Conservation (phyloP, 257 asterid genomes). For the Agastache rugosa region DNA sequence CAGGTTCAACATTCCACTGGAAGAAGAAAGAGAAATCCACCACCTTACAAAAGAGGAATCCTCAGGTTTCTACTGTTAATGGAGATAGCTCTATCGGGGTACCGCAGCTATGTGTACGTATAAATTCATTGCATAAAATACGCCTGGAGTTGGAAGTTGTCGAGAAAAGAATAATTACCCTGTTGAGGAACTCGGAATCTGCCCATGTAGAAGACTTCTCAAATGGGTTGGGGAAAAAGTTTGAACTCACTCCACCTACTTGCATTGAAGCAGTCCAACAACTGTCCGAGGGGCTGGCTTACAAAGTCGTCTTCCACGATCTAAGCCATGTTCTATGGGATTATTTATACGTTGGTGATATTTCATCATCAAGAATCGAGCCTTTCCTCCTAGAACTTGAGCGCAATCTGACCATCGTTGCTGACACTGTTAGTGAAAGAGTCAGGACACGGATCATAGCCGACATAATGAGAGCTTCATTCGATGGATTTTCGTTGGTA, state of each 20-base stretch:
- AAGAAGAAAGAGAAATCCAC: slow-evolving; percentile 79
- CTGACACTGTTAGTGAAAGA: slow-evolving; percentile 78
- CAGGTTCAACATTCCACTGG: slow-evolving; percentile 68
- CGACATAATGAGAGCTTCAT: slow-evolving; percentile 88
- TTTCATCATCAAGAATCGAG: slow-evolving; percentile 80
- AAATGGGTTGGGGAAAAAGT: slow-evolving; percentile 65
- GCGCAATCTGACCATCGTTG: slow-evolving; percentile 61
- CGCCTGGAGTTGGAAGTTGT: slow-evolving; percentile 74
- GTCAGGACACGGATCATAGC: slow-evolving; percentile 82
- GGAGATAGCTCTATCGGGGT: slow-evolving; percentile 68
- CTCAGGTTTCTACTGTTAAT: slow-evolving; percentile 79
- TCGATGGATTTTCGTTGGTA: slow-evolving; percentile 83
- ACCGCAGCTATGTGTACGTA: slow-evolving; percentile 83
- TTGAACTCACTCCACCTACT: slow-evolving; percentile 81
- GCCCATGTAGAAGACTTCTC: slow-evolving; percentile 85
- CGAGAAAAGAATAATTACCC: slow-evolving; percentile 87
- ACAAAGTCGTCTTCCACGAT: slow-evolving; percentile 82
- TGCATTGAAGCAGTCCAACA: slow-evolving; percentile 93
- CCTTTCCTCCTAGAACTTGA: slow-evolving; percentile 87
- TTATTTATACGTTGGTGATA: slow-evolving; percentile 77
- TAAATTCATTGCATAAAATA: slow-evolving; percentile 81
- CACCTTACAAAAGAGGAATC: slow-evolving; percentile 60
- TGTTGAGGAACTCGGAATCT: slow-evolving; percentile 90
- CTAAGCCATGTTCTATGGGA: slow-evolving; percentile 73
- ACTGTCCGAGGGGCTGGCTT: slow-evolving; percentile 74